Conservation (phyloP, 1,139 yeast species). For the Yamadazyma conglobata region DNA sequence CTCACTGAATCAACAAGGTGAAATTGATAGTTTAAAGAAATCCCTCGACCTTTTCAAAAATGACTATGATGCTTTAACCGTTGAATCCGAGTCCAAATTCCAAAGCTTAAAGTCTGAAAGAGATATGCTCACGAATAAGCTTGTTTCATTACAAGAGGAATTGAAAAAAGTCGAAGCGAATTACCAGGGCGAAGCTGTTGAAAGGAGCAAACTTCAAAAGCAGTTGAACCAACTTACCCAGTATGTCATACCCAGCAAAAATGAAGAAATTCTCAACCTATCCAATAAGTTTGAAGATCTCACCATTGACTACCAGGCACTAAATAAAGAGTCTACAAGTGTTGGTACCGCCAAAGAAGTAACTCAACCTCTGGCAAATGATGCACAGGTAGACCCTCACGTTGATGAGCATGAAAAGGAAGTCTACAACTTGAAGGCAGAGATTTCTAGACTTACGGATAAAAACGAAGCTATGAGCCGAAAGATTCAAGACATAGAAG, state of each 20-base stretch:
- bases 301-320: conserved; percentile 9
- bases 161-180: background rate
- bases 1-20: too few species aligned
- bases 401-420: conserved; percentile 20
- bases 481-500: conserved; percentile 17
- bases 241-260: conserved; percentile 21
- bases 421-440: conserved; percentile 19
- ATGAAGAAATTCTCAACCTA: conserved; percentile 22
- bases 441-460: conserved; percentile 18
- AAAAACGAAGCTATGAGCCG: conserved; percentile 17
- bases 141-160: conserved; percentile 4
- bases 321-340: conserved; percentile 6
- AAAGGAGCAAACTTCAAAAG: conserved; percentile 20
- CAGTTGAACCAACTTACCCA: conserved; percentile 10
- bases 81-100: conserved; percentile 9
- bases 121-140: conserved; percentile 7
- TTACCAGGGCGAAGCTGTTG: conserved; percentile 10
- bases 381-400: background rate
- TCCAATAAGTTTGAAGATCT: conserved; percentile 15
- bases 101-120: conserved; percentile 20
- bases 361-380: background rate
- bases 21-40: too few species aligned
- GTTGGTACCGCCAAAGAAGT: background rate
- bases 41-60: too few species aligned
- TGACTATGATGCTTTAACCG: too few species aligned